Base-by-base conservation (phyloP, 768 basidiomycete genomes). In the Postia placenta region DNA sequence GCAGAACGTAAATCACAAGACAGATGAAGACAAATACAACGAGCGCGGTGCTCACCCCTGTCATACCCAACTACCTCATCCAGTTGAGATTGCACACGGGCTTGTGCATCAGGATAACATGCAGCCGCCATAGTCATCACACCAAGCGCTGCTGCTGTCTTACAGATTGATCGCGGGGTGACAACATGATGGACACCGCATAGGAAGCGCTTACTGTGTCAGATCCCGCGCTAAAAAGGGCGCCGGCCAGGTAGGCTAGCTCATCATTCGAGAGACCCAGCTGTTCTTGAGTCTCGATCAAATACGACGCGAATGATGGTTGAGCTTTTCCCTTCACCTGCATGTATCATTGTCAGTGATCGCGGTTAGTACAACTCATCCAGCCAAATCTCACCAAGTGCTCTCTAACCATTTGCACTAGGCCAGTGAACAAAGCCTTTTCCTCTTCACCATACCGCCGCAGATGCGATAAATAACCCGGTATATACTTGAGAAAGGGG, bases 381-480 rank as follows among this genome's bases (percentile, higher is more conserved):
- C n/a, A n/a, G n/a, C n/a, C n/a, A n/a, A n/a, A n/a, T n/a, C n/a
- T 33, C 30, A 33, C 30, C 9, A 33, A 15, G 9, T 33, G 30
- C 30, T 7, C 15, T 33, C 30, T 33, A 33, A 57, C 56, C 2
- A 14, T 42, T 9, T 64, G 56, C 12, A 73, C 24, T 50, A 67
- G 68, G 0, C 61, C 52, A 11, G 53, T 30, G 47, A 66, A 73
- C 30, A 72, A 52, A 0, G 38, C 54, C 7, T 68, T 57, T 51
- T 74, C 72, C 42, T 72, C 67, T 23, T 54, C 14, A 52, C 84
- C 82, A 42, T 79, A 81, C 2, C 68, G 63, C 47, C 74, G 68
- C 7, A 87, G 66, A 49, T 80, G 74, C n/a, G 73, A 70, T 3
- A 80, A 63, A 53, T 83, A 84, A n/a, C 79, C 80, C 1, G 85